phyloP scores from a whole-genome alignment of 2,329 filamentous ascomycete species.

The Metarhizium rileyi region DNA sequence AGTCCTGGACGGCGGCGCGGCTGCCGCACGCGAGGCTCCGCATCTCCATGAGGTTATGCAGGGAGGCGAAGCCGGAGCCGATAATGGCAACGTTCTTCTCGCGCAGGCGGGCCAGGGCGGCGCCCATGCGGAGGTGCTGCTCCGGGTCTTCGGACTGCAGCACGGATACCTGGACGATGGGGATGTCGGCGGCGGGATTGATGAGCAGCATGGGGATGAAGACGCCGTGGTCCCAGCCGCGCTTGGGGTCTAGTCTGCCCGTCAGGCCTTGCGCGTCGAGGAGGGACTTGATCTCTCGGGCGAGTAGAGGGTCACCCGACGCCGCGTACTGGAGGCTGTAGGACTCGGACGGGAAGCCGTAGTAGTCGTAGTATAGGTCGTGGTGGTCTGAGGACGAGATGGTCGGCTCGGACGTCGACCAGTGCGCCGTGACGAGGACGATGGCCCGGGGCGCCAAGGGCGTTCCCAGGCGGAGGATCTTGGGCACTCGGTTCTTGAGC shows the following conservation, averaged over 20 bases:
- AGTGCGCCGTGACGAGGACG: constrained; percentile 49
- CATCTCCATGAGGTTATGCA: constrained; percentile 45
- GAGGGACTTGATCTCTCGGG: constrained; percentile 34
- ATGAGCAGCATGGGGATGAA: constrained; percentile 48
- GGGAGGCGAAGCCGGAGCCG: constrained; percentile 49
- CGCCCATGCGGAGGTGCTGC: constrained; percentile 41
- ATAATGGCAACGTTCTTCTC: constrained; percentile 45
- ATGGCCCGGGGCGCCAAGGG: constrained; percentile 40
- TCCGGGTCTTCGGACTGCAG: constrained; percentile 40
- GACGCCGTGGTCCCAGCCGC: constrained; percentile 51
- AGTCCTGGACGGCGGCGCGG: constrained; percentile 11
- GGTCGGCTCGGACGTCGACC: constrained; percentile 38
- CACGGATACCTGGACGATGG: constrained; percentile 48
- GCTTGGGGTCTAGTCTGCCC: constrained; percentile 26
- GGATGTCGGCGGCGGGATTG: constrained; percentile 39
- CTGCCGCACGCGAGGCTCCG: constrained; percentile 21
- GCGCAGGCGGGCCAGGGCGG: constrained; percentile 39
- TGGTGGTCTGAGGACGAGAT: constrained; percentile 41
- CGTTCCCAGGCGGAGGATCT: constrained; percentile 44
- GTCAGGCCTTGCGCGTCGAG: constrained; percentile 36
- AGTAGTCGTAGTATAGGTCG: constrained; percentile 47
- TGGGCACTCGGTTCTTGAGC: constrained; percentile 41
- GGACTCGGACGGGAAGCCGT: constrained; percentile 45
- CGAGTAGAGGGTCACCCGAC: constrained; percentile 43
- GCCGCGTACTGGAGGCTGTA: constrained; percentile 49